Base-by-base conservation (phyloP, 2,329 filamentous ascomycete genomes). In the Arthrobotrys sinensis region DNA sequence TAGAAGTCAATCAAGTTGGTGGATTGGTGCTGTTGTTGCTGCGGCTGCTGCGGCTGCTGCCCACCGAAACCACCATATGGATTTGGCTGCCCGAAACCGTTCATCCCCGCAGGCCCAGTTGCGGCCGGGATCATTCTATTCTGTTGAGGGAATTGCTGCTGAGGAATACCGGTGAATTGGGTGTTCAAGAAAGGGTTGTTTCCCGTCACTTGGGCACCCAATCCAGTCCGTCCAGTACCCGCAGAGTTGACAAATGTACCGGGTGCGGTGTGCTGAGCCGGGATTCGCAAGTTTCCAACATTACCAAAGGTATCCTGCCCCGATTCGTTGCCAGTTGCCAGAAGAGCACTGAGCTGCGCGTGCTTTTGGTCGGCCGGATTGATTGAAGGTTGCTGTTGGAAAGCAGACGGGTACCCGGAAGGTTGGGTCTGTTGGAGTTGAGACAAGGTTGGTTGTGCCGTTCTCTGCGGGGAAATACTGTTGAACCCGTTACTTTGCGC, bases 271-370 rank as follows among this genome's bases (percentile, higher is more conserved):
- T 99, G 96, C 84, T 99, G 96, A 1, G 96, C 91, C 0, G 96
- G 96, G 80, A 99, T 97, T 84, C 96, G 94, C 55, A 97, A 88
- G 80, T 98, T 93, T 81, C 96, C 96, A n/a, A 93, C 93, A 84
- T 99, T 99, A 80, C 96, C 96, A 84, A 96, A 99, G 0, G 96
- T 99, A 83, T 99, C 96, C 87, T 96, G 92, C 24, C 96, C 96
- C 5, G 63, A 80, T 48, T 80, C 80, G 72, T 99, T 96, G 80
- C 96, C 94, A 24, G 89, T 90, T 2, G 94, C 89, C 52, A 99
- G 89, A 38, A 99, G 89, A 0, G 92, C 89, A 83, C 98, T 98
- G 81, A 99, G 91, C 82, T 90, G 92, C 21, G 91, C 90, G 73
- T 89, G 86, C 80, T 91, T 89, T 21, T 68, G 68, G 34, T 79